A percentile compares a stretch with the other conserved stretches of the same genome.
phyloP scores from a whole-genome alignment of 805 yeast species.

The Lachancea sp. region DNA sequence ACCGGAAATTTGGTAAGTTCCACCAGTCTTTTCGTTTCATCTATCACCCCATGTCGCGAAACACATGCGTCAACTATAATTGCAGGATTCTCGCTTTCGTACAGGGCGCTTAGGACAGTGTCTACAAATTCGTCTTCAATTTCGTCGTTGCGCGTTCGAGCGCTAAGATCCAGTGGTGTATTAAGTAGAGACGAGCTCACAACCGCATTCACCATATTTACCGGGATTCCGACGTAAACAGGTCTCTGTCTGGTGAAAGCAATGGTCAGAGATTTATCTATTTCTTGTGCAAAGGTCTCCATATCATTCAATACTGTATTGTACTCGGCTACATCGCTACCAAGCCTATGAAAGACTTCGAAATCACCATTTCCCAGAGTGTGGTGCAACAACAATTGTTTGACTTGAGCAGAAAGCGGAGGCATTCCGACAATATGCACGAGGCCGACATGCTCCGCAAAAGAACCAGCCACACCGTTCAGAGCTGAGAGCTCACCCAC shows the following conservation, averaged over 20 bases:
- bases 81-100: constrained; percentile 47
- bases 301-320: constrained; percentile 52
- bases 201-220: constrained; percentile 44
- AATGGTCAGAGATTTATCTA: constrained; percentile 40
- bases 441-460: constrained; percentile 74
- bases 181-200: constrained; percentile 36
- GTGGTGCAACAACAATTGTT: constrained; percentile 34
- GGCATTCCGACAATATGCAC: constrained; percentile 84
- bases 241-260: constrained; percentile 52
- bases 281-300: constrained; percentile 49
- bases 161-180: constrained; percentile 29
- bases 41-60: constrained; percentile 46
- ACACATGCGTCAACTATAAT: constrained; percentile 60
- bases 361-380: constrained; percentile 26
- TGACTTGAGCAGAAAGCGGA: constrained; percentile 33
- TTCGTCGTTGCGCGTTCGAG: constrained; percentile 18
- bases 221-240: constrained; percentile 65
- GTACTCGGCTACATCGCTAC: constrained; percentile 42
- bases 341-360: constrained; percentile 50
- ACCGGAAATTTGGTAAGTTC: constrained; percentile 43
- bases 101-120: constrained; percentile 43
- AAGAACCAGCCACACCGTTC: constrained; percentile 79
- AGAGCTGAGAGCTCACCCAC: constrained; percentile 86
- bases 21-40: constrained; percentile 39
- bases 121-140: constrained; percentile 35